Base-by-base conservation (phyloP, 306 rosid species). In the Cicer yamashitae region DNA sequence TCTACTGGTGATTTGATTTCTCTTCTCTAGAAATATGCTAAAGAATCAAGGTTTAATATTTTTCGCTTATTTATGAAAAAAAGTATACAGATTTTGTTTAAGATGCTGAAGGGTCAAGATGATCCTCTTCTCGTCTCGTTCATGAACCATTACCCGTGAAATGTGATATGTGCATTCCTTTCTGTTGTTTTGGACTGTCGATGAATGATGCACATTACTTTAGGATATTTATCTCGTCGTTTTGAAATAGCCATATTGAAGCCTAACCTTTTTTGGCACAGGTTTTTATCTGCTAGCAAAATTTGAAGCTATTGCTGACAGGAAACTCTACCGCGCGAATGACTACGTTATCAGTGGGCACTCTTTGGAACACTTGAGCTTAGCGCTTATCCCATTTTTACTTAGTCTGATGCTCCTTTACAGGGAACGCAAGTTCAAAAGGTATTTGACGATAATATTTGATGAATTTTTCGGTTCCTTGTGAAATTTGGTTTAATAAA, bases 221-320 rank as follows among this genome's bases (percentile, higher is more conserved):
- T 59, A n/a, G 17, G 10, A 45, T 51, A 22, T 25, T 22, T 58
- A 10, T 58, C 41, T 10, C 57, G 22, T 13, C 13, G 0, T 74
- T 52, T n/a, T 43, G 37, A 51, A 68, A 52, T 60, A 56, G 5
- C 56, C 25, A 1, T 51, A 6, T 51, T 10, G 41, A 69, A 41
- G 40, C 77, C 63, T 62, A 70, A 51, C 25, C 37, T 46, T 45
- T 53, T 53, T 70, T 82, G 70, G 39, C 47, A 43, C 89, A 88
- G 91, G 92, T 50, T 62, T 85, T 64, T 82, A 90, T 76, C 76
- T 88, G 70, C 86, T 90, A 39, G 84, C 91, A 74, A 90, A 88
- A 83, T 83, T 88, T 71, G 88, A 85, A 88, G 87, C 85, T 17
- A 59, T 63, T 62, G 83, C 87, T 45, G 93, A 88, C 78, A 78